phyloP scores from a whole-genome alignment of 108 stramenopile genomes.

The Pseudonitzschia multistriata region DNA sequence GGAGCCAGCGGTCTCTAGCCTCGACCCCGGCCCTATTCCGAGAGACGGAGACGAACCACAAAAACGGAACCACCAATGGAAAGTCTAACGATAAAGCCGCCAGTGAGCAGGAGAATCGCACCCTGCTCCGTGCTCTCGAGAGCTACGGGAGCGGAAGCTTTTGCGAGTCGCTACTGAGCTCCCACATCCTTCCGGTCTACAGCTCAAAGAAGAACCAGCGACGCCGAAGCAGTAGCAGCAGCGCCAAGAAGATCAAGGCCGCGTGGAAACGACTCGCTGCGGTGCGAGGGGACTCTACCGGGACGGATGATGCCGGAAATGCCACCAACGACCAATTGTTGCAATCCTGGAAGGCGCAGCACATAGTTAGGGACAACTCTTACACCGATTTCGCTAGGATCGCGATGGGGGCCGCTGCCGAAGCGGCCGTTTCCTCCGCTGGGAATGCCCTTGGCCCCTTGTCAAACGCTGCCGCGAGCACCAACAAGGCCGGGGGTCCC shows the following conservation, averaged over 20 bases:
- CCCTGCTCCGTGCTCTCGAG: conserved; percentile 30
- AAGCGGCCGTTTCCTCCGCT: not conserved
- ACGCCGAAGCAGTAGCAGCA: no score
- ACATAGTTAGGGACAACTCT: conserved; percentile 4
- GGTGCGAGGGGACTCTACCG: not conserved
- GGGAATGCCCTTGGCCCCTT: no score
- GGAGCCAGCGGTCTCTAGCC: conserved; percentile 28
- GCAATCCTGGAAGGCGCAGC: not conserved
- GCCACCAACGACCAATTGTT: not conserved
- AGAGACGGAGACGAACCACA: not conserved
- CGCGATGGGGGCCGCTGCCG: not conserved
- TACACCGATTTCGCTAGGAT: conserved; percentile 6
- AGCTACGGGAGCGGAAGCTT: conserved; percentile 38
- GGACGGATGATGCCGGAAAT: not conserved
- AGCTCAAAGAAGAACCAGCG: conserved; percentile 26
- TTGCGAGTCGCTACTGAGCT: conserved; percentile 7
- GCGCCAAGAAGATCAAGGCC: conserved; percentile 21
- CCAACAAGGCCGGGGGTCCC: not conserved
- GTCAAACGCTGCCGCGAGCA: not conserved
- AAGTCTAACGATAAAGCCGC: not conserved
- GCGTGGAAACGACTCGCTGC: conserved; percentile 13
- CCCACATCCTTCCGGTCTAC: conserved; percentile 30
- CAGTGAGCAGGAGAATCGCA: conserved; percentile 29
- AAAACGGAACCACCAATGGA: not conserved
- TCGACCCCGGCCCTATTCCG: not conserved